Base-by-base conservation (phyloP, 257 asterid genomes). In the Nicotiana benthamiana region DNA sequence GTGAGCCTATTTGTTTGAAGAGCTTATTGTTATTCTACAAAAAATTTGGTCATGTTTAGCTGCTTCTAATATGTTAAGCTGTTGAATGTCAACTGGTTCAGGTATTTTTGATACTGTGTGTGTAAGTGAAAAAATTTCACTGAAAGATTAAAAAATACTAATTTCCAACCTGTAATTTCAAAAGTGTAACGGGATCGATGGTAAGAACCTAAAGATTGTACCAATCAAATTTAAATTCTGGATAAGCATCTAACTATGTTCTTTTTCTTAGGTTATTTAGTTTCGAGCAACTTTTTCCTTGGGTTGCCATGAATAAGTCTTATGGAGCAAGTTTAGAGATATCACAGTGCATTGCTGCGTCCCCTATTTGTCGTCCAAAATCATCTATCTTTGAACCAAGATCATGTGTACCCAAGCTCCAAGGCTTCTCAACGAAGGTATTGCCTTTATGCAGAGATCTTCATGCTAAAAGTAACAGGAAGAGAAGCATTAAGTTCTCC, bases 381-480 rank as follows among this genome's bases (percentile, higher is more conserved):
- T 74, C 51, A 30, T 30, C 27, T 9, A 67, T 74, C 70, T 18
- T 27, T 53, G n/a, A 54, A 26, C 51, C 84, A 16, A 80, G 66
- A 57, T 64, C 78, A 64, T 83, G 68, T 46, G 48, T 85, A n/a
- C 17, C 68, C 72, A 83, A 79, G 57, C 61, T 77, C 27, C 53
- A 64, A 64, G 64, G 76, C 80, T 5, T 30, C 48, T 80, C 77
- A n/a, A 36, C 13, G 15, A 79, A 85, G 36, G 63, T 80, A 52
- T 67, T 81, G 81, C 82, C 90, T 12, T 80, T 83, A 64, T 79
- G 83, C 74, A 70, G 75, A 65, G 68, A 79, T 60, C 83, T 80
- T 51, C 70, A 27, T 46, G 59, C 30, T 77, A 80, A 84, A 80
- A 83, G 80, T 60, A 68, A 83, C 80, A 72, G 79, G 80, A 83